Percentiles rank a stretch among this genome's conserved stretches.
phyloP scores from a whole-genome alignment of 148 eudicot species.

The Polygonum aviculare region DNA sequence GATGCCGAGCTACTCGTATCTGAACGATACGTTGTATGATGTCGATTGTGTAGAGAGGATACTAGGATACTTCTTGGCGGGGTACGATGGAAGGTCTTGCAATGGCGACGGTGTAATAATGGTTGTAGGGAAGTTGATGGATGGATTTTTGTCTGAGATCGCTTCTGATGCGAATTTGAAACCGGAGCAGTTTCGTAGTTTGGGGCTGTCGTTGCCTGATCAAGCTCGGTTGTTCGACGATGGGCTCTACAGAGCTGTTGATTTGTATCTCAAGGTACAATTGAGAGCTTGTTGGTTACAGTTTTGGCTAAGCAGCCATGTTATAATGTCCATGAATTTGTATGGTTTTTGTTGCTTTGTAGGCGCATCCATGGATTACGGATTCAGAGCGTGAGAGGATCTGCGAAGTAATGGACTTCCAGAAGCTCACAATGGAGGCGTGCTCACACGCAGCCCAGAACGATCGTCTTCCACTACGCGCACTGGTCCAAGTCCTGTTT shows the following conservation, averaged over 20 bases:
- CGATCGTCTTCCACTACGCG: conserved; percentile 84
- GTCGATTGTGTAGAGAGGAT: conserved; percentile 87
- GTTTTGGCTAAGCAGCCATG: background rate
- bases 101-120: conserved; percentile 21
- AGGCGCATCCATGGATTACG: conserved; percentile 88
- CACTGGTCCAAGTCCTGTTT: conserved; percentile 84
- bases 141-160: conserved; percentile 82
- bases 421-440: conserved; percentile 90
- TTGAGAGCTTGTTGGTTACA: background rate
- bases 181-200: conserved; percentile 46
- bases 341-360: background rate
- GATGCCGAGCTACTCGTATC: conserved; percentile 90
- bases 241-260: conserved; percentile 88
- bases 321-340: background rate
- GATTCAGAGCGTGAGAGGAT: conserved; percentile 72
- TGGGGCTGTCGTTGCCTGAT: conserved; percentile 66
- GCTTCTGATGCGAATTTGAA: conserved; percentile 83
- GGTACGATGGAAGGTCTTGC: conserved; percentile 29
- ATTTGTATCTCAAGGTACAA: conserved; percentile 79
- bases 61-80: conserved; percentile 41
- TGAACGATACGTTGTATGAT: conserved; percentile 88
- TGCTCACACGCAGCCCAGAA: conserved; percentile 99
- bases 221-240: conserved; percentile 74
- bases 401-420: conserved; percentile 70
- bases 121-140: conserved; percentile 80